Evolutionary conservation across 345 rosid species (phyloP), one percentile per base, ranked within the genome.

Genomic region (Angophora floribunda): DNA sequence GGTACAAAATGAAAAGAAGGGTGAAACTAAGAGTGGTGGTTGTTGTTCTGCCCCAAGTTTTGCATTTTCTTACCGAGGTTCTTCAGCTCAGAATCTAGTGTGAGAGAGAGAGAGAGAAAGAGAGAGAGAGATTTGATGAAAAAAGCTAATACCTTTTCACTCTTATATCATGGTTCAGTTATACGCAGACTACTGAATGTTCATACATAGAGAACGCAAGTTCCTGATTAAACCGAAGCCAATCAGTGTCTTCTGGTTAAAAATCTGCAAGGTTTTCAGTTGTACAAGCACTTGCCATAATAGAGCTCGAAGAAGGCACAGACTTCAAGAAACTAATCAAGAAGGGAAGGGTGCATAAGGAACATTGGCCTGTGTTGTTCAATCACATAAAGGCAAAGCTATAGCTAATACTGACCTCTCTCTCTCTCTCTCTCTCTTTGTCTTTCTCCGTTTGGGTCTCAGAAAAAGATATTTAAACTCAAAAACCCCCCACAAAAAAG

Each of bases 331-430:
- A 91, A 91, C 88, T 70, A 90, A 61, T 51, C 91, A 93, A 90
- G 80, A 44, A 78, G 45, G 78, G 50, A 51, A 70, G 51, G 52
- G 44, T 53, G 90, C 96, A 96, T 70, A 94, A 94, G 93, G 99
- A 95, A 96, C 95, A 92, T 92, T 92, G 93, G 75, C 87, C 88
- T 89, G 96, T 92, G 93, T 93, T 90, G 97, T 92, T 95, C 92
- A 93, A 91, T 36, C 84, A 41, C 84, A 75, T 19, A 75, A 75
- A 87, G 86, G 88, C 87, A 85, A 88, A 92, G 24, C 67, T 85
- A 53, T 15, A 45, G 65, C 87, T 86, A 53, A 51, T 91, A 94
- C 93, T 91, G 91, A 90, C 91, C 91, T 90, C 86, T 70, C 47
- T 70, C 89, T 61, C 55, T 36, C 6, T 63, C 91, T 90, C 86